Percentiles rank a stretch among this genome's conserved stretches.
These are phyloP conservation scores for Penicillium cosmopolitanum DNA, from an alignment of 495 filamentous ascomycete genomes.

Conservation along the genomic window DNA sequence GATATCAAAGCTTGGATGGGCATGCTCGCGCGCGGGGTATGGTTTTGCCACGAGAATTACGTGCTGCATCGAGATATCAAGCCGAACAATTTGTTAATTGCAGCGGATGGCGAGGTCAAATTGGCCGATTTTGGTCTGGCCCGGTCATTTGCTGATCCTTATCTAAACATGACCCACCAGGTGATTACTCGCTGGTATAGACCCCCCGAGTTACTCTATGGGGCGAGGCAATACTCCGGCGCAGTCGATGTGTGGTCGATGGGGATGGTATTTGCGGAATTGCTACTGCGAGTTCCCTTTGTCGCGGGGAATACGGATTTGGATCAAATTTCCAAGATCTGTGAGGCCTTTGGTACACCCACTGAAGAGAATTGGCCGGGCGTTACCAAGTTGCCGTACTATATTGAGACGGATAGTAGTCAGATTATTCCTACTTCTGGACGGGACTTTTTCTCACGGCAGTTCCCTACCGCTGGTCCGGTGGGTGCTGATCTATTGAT, in stretches of 20 bases:
- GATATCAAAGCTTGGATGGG: conserved; percentile 99
- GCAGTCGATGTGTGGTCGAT: conserved; percentile 97
- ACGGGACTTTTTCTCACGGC: conserved; percentile 66
- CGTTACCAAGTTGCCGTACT: conserved; percentile 79
- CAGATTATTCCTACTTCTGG: conserved; percentile 63
- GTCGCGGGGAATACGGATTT: conserved; percentile 82
- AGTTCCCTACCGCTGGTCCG: conserved; percentile 76
- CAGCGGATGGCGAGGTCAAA: conserved; percentile 89
- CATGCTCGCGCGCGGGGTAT: conserved; percentile 90
- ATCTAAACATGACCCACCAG: conserved; percentile 84
- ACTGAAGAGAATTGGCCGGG: conserved; percentile 96
- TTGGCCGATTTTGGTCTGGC: conserved; percentile 98
- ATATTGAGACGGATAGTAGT: conserved; percentile 58
- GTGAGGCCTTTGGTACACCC: conserved; percentile 83
- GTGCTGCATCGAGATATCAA: conserved; percentile 98
- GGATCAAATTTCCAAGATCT: conserved; percentile 77
- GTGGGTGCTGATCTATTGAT: conserved; percentile 86
- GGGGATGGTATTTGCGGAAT: conserved; percentile 89
- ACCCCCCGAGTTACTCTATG: conserved; percentile 89
- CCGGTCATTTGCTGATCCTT: conserved; percentile 84
- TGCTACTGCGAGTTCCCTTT: conserved; percentile 79
- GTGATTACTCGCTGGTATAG: conserved; percentile 98
- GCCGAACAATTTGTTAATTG: conserved; percentile 95
- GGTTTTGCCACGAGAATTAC: conserved; percentile 95
- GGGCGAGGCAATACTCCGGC: conserved; percentile 84